Evolutionary conservation across 73 alveolate genomes (phyloP), one percentile per base, ranked within the genome.

Genomic region (Paramecium biaurelia): DNA sequence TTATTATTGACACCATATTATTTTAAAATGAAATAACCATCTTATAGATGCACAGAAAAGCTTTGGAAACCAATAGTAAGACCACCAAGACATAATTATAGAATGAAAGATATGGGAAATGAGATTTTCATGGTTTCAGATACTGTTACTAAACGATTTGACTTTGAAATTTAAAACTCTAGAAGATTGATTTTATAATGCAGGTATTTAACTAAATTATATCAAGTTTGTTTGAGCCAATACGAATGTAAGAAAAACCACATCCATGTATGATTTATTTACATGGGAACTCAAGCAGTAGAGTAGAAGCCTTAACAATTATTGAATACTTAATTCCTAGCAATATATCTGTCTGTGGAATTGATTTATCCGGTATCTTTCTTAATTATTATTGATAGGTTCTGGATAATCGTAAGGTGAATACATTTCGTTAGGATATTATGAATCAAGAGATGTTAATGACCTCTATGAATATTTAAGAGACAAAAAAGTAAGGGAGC

Each of bases 331-430:
- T 93, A 18, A 37, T 94, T 23, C 86, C 97, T 0, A 38, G 23
- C 20, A 93, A 93, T 57, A 93, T 93, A 18, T 76, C 96, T n/a
- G 92, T 97, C 32, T 96, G 97, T 76, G 93, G 97, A 68, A 92
- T 96, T 47, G 99, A 97, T 76, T 94, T 97, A 37, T 93, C 96
- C 7, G 76, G 76, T 58, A 58, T 58, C 15, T 28, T 1, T 58
- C 14, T 9, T 45, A 45, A 45, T 45, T 10, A 28, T 7, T 15
- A 20, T 20, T 58, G 3, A 8, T 58, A 58, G 99, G 99, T 35
- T 96, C 98, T 56, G 99, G 99, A 56, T 42, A 93, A 42, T 90
- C 97, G 3, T 98, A 96, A 89, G 99, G 99, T 1, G 99, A 96
- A 20, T 97, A 95, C 45, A 94, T 97, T 57, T 97, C 99, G 5